phyloP scores from a whole-genome alignment of 805 yeast species.

The Ogataea nonfermentans region DNA sequence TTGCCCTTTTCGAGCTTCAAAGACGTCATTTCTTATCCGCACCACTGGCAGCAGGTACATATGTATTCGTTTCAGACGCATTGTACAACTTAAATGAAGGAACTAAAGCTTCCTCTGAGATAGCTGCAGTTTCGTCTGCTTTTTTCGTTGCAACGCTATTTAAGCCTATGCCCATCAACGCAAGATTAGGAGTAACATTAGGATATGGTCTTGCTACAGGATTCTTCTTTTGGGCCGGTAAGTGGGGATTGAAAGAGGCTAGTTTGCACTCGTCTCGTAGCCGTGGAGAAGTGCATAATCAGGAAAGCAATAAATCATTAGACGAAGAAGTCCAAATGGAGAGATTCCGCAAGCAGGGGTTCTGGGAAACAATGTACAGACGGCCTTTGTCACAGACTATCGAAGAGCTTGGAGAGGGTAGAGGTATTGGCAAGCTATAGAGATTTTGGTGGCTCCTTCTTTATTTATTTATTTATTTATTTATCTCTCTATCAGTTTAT shows the following conservation, averaged over 20 bases:
- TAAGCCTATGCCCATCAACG: slow-evolving; percentile 32
- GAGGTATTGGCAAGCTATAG: slow-evolving; percentile 45
- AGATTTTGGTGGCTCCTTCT: neutral
- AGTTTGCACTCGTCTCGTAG: slow-evolving; percentile 42
- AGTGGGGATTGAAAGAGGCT: slow-evolving; percentile 42
- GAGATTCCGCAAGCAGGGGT: slow-evolving; percentile 48
- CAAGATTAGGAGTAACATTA: slow-evolving; percentile 45
- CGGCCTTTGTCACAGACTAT: slow-evolving; percentile 80
- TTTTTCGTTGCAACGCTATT: slow-evolving; percentile 24
- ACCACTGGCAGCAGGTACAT: slow-evolving; percentile 35
- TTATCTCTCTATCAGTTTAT: slow-evolving; percentile 8
- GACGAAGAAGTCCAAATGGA: slow-evolving; percentile 33
- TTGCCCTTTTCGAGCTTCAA: slow-evolving; percentile 30
- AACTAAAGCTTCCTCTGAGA: slow-evolving; percentile 29
- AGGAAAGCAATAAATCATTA: slow-evolving; percentile 36
- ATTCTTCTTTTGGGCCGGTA: slow-evolving; percentile 54
- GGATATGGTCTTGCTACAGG: slow-evolving; percentile 46
- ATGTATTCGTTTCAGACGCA: slow-evolving; percentile 32
- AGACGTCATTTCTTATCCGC: slow-evolving; percentile 33
- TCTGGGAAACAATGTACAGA: slow-evolving; percentile 81
- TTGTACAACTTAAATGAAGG: slow-evolving; percentile 33
- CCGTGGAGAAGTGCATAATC: slow-evolving; percentile 40
- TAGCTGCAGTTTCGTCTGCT: slow-evolving; percentile 26
- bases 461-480: slow-evolving; percentile 12
- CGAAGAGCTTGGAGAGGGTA: slow-evolving; percentile 68